Base-by-base conservation (phyloP, 2,329 filamentous ascomycete genomes). In the Colletotrichum simmondsii region DNA sequence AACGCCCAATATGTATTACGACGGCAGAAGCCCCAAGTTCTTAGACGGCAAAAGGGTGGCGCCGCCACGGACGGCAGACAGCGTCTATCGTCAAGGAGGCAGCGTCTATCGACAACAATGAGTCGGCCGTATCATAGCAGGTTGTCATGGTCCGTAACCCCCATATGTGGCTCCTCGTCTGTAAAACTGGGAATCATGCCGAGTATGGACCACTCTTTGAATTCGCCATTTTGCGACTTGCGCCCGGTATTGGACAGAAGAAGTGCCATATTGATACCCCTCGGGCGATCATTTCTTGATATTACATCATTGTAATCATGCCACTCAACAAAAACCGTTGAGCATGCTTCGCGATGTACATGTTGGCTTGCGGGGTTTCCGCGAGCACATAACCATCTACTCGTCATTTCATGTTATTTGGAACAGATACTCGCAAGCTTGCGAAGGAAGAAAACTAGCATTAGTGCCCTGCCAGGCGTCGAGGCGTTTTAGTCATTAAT, bases 1-100 rank as follows among this genome's bases (percentile, higher is more conserved):
- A 70, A 71, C 78, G 14, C 80, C 79, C 0, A 86, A 87, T 69
- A 81, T 81, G 2, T 91, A 90, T 74, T 88, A 88, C 68, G 85
- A 89, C 24, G 78, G 78, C 5, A 83, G 83, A 65, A 88, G 85
- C 66, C 87, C 87, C 6, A 86, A 86, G 72, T 91, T 88, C 74
- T 76, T 91, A 53, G 89, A 91, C 73, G 89, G 89, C 30, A 88
- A 83, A 78, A 84, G 89, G 56, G 80, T 89, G 35, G 65, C 49
- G 32, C 71, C 71, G 30, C 71, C 60, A 14, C 70, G 53, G 58
- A 61, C 28, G 19, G 5, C n/a, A 64, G 52, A 22, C 52, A 37
- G n/a, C 14, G 5, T 8, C 11, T 30, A 26, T 22, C 16, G 35
- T 11, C 19, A 64, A 30, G 61, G 37, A 64, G 52, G 16, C 52